A percentile compares a stretch with the other conserved stretches of the same genome.
phyloP scores from a whole-genome alignment of 768 basidiomycete genomes.

The Crepidotus variabilis region DNA sequence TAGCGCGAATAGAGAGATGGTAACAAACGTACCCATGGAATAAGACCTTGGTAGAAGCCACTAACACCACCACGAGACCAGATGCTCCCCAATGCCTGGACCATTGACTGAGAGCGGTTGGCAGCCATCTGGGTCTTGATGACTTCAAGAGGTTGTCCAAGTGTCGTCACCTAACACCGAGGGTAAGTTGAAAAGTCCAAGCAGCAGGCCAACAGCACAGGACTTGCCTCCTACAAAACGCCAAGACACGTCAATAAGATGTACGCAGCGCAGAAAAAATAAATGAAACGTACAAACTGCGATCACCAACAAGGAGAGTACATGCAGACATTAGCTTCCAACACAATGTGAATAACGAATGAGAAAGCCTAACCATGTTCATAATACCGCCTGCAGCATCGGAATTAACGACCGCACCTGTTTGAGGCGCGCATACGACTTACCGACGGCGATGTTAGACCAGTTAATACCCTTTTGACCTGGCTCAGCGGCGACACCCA shows the following conservation, averaged over 20 bases:
- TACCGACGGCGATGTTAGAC: constrained; percentile 95
- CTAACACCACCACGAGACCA: constrained; percentile 87
- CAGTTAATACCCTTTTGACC: constrained; percentile 90
- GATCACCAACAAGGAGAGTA: neutral
- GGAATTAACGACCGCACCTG: constrained; percentile 16
- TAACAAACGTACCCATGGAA: constrained; percentile 79
- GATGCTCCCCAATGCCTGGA: constrained; percentile 77
- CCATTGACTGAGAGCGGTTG: constrained; percentile 89
- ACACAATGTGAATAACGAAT: neutral
- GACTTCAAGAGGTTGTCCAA: constrained; percentile 97
- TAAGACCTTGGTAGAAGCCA: constrained; percentile 97
- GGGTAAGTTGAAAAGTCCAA: constrained; percentile 7
- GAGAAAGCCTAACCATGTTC: constrained; percentile 76
- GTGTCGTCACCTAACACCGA: constrained; percentile 78
- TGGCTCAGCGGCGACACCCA: constrained; percentile 84
- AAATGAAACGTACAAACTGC: constrained; percentile 49
- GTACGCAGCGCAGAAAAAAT: constrained; percentile 1
- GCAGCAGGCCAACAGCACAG: constrained; percentile 5
- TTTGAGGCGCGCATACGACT: constrained; percentile 24
- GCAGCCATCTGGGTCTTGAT: constrained; percentile 99
- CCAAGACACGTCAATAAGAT: constrained; percentile 15
- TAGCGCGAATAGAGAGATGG: neutral
- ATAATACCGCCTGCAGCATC: constrained; percentile 77
- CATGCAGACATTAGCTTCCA: neutral
- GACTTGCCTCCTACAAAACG: constrained; percentile 66